These are phyloP conservation scores for Chrysopogon serrulatus DNA, from an alignment of 176 grass and related monocot genomes.

Conservation along the genomic window DNA sequence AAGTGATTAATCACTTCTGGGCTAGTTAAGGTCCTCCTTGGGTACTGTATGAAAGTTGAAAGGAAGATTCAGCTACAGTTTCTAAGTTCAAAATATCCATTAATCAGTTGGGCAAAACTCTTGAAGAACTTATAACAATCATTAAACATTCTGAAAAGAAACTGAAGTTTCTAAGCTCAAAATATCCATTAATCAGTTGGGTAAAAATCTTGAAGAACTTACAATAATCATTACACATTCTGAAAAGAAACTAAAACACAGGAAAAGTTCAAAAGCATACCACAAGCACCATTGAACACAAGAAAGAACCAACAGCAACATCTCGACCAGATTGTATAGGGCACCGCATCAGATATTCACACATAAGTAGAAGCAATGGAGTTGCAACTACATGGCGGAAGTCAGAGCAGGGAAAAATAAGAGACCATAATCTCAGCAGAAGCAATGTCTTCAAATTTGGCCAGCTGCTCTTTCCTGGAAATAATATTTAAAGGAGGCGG, in stretches of 20 bases:
- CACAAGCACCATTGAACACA: constrained; percentile 83
- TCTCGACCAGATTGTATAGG: constrained; percentile 73
- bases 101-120: too few species aligned
- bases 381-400: constrained; percentile 83
- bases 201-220: background rate
- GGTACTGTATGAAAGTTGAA: background rate
- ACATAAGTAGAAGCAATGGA: constrained; percentile 75
- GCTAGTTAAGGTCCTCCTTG: background rate
- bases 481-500: constrained; percentile 5
- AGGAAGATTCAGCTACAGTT: background rate
- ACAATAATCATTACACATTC: background rate
- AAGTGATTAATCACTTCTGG: background rate
- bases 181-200: too few species aligned
- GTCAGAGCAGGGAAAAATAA: constrained; percentile 86
- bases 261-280: constrained; percentile 34
- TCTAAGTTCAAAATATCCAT: background rate
- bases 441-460: constrained; percentile 83
- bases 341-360: constrained; percentile 86
- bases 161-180: too few species aligned
- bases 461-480: constrained; percentile 79
- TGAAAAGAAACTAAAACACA: background rate
- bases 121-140: too few species aligned
- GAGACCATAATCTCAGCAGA: constrained; percentile 86
- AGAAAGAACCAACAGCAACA: constrained; percentile 77
- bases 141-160: too few species aligned